These are phyloP conservation scores for Ogataea kodamae DNA, from an alignment of 805 yeast genomes.

Conservation along the genomic window DNA sequence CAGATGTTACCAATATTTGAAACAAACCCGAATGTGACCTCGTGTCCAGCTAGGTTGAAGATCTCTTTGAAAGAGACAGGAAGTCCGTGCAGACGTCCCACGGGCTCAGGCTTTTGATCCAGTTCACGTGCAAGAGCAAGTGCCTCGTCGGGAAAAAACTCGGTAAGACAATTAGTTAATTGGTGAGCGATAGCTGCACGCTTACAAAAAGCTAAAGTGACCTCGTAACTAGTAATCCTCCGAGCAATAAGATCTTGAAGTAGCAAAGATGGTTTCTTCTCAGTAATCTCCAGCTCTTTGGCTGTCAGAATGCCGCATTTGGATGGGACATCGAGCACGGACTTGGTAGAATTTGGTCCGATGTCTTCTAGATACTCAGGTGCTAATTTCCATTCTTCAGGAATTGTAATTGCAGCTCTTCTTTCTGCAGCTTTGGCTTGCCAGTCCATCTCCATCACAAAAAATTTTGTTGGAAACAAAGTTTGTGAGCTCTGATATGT, in stretches of 20 bases:
- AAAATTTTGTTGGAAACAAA: too few species aligned
- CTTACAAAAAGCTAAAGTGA: slow-evolving; percentile 28
- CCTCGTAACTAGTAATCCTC: slow-evolving; percentile 16
- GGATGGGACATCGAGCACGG: slow-evolving; percentile 13
- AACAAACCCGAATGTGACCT: slow-evolving; percentile 21
- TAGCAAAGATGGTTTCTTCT: slow-evolving; percentile 10
- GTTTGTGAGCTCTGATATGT: too few species aligned
- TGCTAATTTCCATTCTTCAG: slow-evolving; percentile 18
- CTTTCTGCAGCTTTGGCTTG: slow-evolving; percentile 5
- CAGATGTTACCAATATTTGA: slow-evolving; percentile 11
- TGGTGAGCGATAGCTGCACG: slow-evolving; percentile 31
- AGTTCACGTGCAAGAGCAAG: slow-evolving; percentile 21
- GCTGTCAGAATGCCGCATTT: slow-evolving; percentile 12
- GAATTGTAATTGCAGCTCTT: slow-evolving; percentile 9
- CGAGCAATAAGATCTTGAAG: slow-evolving; percentile 13
- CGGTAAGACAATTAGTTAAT: slow-evolving; percentile 25
- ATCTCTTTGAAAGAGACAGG: slow-evolving; percentile 54
- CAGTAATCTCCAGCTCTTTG: slow-evolving; percentile 19
- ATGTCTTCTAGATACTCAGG: slow-evolving; percentile 1
- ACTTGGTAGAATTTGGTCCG: slow-evolving; percentile 5
- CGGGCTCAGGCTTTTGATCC: slow-evolving; percentile 17
- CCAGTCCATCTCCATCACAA: too few species aligned
- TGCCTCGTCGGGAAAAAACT: slow-evolving; percentile 26
- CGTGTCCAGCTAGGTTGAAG: slow-evolving; percentile 36
- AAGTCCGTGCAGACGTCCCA: slow-evolving; percentile 28